Evolutionary conservation across 208 protist genomes (phyloP), one percentile per base, ranked within the genome.

Genomic region (Herpetomonas tarakana): DNA sequence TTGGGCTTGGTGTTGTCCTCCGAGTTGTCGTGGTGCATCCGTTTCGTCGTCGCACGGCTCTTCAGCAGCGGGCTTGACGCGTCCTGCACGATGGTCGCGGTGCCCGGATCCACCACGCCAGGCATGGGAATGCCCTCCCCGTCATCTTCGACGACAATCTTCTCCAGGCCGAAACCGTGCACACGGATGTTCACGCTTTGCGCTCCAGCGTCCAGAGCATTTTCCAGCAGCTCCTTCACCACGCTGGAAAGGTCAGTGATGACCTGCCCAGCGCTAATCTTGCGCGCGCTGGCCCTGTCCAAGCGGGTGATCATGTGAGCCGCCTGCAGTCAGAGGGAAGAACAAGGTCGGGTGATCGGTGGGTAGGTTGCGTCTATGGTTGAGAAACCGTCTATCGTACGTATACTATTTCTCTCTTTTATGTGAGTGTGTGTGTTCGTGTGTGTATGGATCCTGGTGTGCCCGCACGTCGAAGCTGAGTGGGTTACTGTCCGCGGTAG

Each of bases 161-260:
- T 59, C 27, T 86, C 73, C 12, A 91, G 39, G 39, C 91, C 91
- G 47, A 77, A 92, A 57, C 76, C 53, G n/a, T 77, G 41, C 21
- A 94, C 64, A 16, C 77, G 74, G 11, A 97, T 71, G 0, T 59
- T 83, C 21, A 97, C 70, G 3, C 53, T 74, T 0, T 19, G 49
- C 19, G 88, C 82, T 2, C 79, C 71, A 1, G 88, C 91, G 52
- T 97, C 91, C 25, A 97, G 62, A 6, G 80, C 78, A 62, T 97
- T 97, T 56, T 97, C 91, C 12, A 94, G 38, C 19, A 93, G 65
- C 58, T 97, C 88, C 65, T 97, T 97, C 45, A 94, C 51, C 27
- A 92, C 90, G 57, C 79, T 89, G 16, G 74, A 72, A 25, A 93
- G 63, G 52, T 88, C 84, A 1, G 82, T 90, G 55, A 96, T 92